phyloP scores from a whole-genome alignment of 805 yeast species.

The Candida yuanshanica region DNA sequence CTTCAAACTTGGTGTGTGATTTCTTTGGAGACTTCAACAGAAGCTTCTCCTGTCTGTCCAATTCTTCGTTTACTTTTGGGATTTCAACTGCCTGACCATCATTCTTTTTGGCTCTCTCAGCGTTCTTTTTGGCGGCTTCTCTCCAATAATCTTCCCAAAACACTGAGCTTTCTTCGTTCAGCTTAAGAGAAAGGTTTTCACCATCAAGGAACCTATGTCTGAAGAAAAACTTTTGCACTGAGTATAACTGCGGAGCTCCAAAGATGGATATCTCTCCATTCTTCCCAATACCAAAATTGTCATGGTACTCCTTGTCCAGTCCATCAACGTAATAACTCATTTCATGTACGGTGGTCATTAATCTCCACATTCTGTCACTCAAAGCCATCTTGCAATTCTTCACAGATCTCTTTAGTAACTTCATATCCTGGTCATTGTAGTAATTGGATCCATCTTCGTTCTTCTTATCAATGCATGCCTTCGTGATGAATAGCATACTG shows the following conservation, averaged over 20 bases:
- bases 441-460: constrained; percentile 22
- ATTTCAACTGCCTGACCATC: constrained; percentile 31
- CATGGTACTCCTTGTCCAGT: constrained; percentile 36
- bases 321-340: constrained; percentile 51
- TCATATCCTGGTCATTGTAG: constrained; percentile 34
- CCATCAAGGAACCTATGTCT: constrained; percentile 42
- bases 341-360: constrained; percentile 54
- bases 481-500: constrained; percentile 43
- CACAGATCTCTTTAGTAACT: constrained; percentile 38
- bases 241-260: constrained; percentile 54
- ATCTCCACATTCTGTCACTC: constrained; percentile 49
- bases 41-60: constrained; percentile 19
- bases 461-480: constrained; percentile 36
- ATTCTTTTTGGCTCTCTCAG: constrained; percentile 30
- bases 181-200: constrained; percentile 25
- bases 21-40: constrained; percentile 10
- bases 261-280: constrained; percentile 33
- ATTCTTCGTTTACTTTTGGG: constrained; percentile 13
- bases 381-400: constrained; percentile 44
- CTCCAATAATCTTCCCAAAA: constrained; percentile 57
- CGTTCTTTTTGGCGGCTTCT: constrained; percentile 31
- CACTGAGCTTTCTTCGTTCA: constrained; percentile 30
- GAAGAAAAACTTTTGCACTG: constrained; percentile 47
- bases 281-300: constrained; percentile 40
- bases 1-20: constrained; percentile 5